Evolutionary conservation across 2,329 filamentous ascomycete genomes (phyloP), one percentile per base, ranked within the genome.

Genomic region (Penicillium capsulatum): DNA sequence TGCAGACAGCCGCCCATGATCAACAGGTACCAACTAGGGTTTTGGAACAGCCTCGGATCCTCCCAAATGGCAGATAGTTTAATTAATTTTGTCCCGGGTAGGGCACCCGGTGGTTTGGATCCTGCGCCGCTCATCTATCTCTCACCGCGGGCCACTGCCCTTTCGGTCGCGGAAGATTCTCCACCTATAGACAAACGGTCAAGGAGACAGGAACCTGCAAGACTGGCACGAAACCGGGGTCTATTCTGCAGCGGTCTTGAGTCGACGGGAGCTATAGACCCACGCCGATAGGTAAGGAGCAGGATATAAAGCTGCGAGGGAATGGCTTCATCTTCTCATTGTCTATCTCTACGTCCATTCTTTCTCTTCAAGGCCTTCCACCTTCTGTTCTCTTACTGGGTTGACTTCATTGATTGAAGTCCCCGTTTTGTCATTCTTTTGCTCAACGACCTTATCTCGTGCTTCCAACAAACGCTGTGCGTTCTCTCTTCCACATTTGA

Each of bases 341-440:
- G 58, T 37, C 57, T 55, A 47, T 53, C 50, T 45, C 44, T 40
- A 37, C 31, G 45, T 51, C 43, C 59, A 60, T 58, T 61, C 58
- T 57, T 60, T 56, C n/a, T n/a, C n/a, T 43, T 38, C 17, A 42
- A 53, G 57, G 58, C 54, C 47, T 36, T 47, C 54, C 49, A 55
- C 58, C 58, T 54, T 50, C 48, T 50, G 17, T 47, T 57, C 47
- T 57, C 44, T 58, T 50, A 34, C 34, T n/a, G 43, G 53, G 48
- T 52, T 42, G 50, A 55, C 51, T n/a, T n/a, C n/a, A n/a, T n/a
- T n/a, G n/a, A n/a, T 62, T 61, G 59, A 61, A 60, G 53, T 56
- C 51, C 57, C 57, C 54, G 42, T 51, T 57, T 51, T n/a, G n/a
- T 52, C 54, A 51, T 51, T 58, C 55, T 54, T 56, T 58, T 47